Evolutionary conservation across 2,329 filamentous ascomycete genomes (phyloP).

Genomic region (Fusarium torulosum): DNA sequence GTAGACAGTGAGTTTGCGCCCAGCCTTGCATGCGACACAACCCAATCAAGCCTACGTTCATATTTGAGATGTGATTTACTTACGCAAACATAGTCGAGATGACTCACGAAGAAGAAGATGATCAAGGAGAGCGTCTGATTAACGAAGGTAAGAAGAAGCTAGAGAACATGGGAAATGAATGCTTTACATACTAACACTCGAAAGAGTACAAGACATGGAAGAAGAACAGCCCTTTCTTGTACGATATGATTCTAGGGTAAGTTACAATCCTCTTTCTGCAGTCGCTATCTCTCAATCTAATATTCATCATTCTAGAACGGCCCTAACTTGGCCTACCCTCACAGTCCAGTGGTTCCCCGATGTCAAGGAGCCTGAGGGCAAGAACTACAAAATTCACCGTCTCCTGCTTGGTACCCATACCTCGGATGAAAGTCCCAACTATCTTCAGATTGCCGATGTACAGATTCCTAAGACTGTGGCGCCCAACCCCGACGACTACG

Average conservation of each 20-base stretch:
- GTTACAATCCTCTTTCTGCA: background rate
- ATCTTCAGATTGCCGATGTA: conserved; percentile 93
- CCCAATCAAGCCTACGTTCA: background rate
- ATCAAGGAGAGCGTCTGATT: conserved; percentile 86
- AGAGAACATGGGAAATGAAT: background rate
- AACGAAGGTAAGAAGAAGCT: conserved; percentile 77
- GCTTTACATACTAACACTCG: conserved; percentile 30
- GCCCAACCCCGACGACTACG: conserved; percentile 85
- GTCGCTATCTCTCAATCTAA: conserved; percentile 9
- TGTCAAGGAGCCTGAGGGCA: conserved; percentile 86
- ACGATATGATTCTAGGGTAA: conserved; percentile 93
- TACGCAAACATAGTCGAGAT: conserved; percentile 52
- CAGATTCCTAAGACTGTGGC: conserved; percentile 85
- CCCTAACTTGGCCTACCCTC: conserved; percentile 95
- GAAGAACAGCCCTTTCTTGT: conserved; percentile 98
- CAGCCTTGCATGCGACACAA: conserved; percentile 16
- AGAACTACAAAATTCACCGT: conserved; percentile 88
- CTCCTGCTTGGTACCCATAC: conserved; percentile 96
- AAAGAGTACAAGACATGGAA: conserved; percentile 99
- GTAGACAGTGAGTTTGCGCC: conserved; percentile 51
- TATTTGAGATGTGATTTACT: conserved; percentile 6
- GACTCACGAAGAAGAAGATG: conserved; percentile 75
- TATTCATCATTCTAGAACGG: conserved; percentile 67
- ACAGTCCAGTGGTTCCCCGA: conserved; percentile 99
- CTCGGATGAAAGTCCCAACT: conserved; percentile 85